Evolutionary conservation across 2,329 filamentous ascomycete genomes (phyloP), one percentile per base, ranked within the genome.

Genomic region (Beauveria pseudobassiana): DNA sequence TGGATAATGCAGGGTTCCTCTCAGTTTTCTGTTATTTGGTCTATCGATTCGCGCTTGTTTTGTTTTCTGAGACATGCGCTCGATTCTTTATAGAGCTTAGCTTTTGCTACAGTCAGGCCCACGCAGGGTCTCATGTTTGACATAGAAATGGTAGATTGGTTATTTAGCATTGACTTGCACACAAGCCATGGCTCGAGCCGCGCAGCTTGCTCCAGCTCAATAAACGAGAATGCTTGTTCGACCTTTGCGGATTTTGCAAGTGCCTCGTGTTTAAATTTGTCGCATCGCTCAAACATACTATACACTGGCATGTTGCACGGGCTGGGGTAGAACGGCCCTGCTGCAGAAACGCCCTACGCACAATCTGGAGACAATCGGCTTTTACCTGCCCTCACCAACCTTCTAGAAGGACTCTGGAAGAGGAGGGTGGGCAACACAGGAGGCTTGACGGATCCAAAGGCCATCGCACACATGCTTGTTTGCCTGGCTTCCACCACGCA

Each of bases 361-460:
- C n/a, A 34, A 52, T 60, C 57, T 22, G 57, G 57, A 60, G 49
- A 60, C 48, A 60, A 26, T 59, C 57, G 57, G 49, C 57, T 52
- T 53, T 46, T 34, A 24, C 16, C 24, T 59, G 30, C 34, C 38
- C 38, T 60, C 49, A 18, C 18, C 28, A 34, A n/a, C 30, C 57
- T 60, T 53, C 57, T 53, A 38, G 49, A 60, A 60, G 49, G 48
- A 38, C 34, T 51, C 5, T 12, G 8, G 38, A 52, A 22, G 48
- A 40, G 9, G 57, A 8, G 22, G 9, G 40, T 43, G 26, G 26
- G 57, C 46, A n/a, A 38, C 49, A 60, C 57, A 34, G 40, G 26
- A 34, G 45, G 49, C 57, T 53, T 52, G 57, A 59, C 48, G 40
- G 48, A 43, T 59, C 12, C 57, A 52, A 42, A 46, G 9, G 20